Evolutionary conservation across 805 yeast genomes (phyloP).

Genomic region (Soucietia sequanensis): DNA sequence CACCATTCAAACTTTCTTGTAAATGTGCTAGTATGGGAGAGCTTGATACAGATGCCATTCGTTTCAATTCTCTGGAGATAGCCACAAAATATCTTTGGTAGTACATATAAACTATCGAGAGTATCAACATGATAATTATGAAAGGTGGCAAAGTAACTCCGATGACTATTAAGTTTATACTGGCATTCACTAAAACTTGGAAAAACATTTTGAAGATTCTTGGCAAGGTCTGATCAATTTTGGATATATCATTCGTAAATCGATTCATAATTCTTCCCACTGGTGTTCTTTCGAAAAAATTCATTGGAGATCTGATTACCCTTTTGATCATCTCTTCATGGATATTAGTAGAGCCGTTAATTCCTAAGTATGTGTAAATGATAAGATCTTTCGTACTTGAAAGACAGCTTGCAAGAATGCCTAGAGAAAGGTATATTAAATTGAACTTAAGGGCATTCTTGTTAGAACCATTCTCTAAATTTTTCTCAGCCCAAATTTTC

Average conservation of each 20-base stretch:
- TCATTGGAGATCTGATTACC: slow-evolving; percentile 60
- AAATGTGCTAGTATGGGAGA: slow-evolving; percentile 81
- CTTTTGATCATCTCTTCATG: slow-evolving; percentile 58
- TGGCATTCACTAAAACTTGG: slow-evolving; percentile 41
- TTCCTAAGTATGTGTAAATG: slow-evolving; percentile 52
- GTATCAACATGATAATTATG: slow-evolving; percentile 42
- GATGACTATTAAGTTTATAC: slow-evolving; percentile 52
- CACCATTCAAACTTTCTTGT: slow-evolving; percentile 78
- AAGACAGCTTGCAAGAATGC: slow-evolving; percentile 50
- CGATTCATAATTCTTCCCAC: slow-evolving; percentile 64
- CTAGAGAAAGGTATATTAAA: slow-evolving; percentile 54
- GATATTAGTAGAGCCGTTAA: slow-evolving; percentile 53
- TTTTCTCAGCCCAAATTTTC: slow-evolving; percentile 65
- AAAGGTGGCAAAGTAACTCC: slow-evolving; percentile 55
- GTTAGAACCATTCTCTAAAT: slow-evolving; percentile 41
- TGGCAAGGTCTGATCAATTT: slow-evolving; percentile 58
- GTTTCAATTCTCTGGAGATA: slow-evolving; percentile 74
- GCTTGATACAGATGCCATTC: slow-evolving; percentile 65
- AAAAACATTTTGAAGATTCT: slow-evolving; percentile 49
- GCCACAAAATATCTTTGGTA: slow-evolving; percentile 69
- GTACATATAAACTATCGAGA: slow-evolving; percentile 60
- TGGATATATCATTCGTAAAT: slow-evolving; percentile 61
- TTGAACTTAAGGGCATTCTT: slow-evolving; percentile 46
- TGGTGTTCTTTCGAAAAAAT: slow-evolving; percentile 69
- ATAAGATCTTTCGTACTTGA: slow-evolving; percentile 45